Percentiles rank a stretch among this genome's conserved stretches.
These are phyloP conservation scores for Pseudocercospora musae DNA, from an alignment of 2,329 filamentous ascomycete species.

Conservation along the genomic window DNA sequence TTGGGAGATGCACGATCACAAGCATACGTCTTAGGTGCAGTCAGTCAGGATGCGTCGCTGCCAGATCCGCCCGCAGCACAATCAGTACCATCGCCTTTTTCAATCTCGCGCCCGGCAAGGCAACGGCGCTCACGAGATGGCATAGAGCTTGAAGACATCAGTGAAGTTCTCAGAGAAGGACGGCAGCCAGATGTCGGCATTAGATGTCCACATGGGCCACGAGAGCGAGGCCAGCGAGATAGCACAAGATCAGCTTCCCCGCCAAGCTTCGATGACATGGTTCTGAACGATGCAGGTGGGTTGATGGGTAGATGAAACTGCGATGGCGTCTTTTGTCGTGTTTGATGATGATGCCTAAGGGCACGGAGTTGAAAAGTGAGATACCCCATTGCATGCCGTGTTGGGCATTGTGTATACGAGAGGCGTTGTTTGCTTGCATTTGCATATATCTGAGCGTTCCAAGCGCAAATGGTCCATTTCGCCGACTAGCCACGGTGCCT, in stretches of 20 bases:
- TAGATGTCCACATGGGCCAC: slow-evolving; percentile 1
- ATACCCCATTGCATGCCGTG: slow-evolving; percentile 6
- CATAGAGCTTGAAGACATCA: slow-evolving; percentile 23
- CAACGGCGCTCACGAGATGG: slow-evolving; percentile 5
- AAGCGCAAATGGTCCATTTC: background rate
- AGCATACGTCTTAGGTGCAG: background rate
- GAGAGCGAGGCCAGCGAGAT: background rate
- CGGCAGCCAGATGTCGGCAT: background rate
- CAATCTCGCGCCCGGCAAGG: background rate
- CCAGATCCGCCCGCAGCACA: background rate
- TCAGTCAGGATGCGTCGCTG: background rate
- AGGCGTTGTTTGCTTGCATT: background rate
- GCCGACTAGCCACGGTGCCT: background rate
- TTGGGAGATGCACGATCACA: slow-evolving; percentile 4
- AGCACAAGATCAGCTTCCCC: background rate
- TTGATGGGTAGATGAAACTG: slow-evolving; percentile 13
- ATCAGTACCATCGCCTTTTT: background rate
- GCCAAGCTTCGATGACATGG: slow-evolving; percentile 21
- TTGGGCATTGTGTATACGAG: slow-evolving; percentile 2
- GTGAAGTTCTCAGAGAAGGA: slow-evolving; percentile 17
- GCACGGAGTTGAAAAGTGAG: slow-evolving; percentile 3
- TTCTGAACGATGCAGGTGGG: slow-evolving; percentile 25
- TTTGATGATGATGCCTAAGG: background rate
- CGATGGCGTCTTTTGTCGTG: background rate
- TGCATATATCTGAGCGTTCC: background rate